Base-by-base conservation (phyloP, 2,329 filamentous ascomycete genomes). In the Anthostomella pinea region DNA sequence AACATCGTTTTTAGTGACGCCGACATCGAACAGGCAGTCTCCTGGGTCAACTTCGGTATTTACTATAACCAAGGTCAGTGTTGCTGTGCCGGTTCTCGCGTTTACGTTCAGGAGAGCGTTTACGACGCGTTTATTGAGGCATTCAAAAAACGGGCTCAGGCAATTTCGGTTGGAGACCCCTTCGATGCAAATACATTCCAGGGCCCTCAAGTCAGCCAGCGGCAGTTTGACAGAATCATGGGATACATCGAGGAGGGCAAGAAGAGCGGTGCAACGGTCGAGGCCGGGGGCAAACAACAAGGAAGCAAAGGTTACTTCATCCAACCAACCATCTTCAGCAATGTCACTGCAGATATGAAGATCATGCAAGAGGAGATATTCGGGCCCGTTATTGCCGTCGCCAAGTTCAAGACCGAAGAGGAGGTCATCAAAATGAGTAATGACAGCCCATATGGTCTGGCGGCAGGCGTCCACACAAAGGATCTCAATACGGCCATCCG, bases 371-470 rank as follows among this genome's bases (percentile, higher is more conserved):
- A 51, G 20, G 48, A 51, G 39, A 43, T 49, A 20, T 51, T 51
- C 16, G 48, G 45, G 1, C 45, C 44, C 1, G 35, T 38, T 8
- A 29, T 37, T 34, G 33, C 30, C 16, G 43, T 85, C 58, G 68
- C 73, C 62, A 83, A 81, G 62, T 85, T 85, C 69, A 77, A 76
- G 64, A 75, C 68, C 54, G 74, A 80, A 63, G 79, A 77, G 22
- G 81, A 85, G 33, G 78, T 71, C 43, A 75, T 85, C 62, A 65
- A 67, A 49, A 63, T 76, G 38, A 79, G 71, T 40, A 85, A 85
- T 68, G 65, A 67, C 60, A 77, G 73, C 46, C 76, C 62, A 41
- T 84, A 81, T 63, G 81, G 80, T 57, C 72, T 85, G 38, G 79
- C 77, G 46, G 74, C 79, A 33, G 79, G 77, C 41, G 68, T 84